phyloP scores from a whole-genome alignment of 179 eudicot genomes.

The Patellifolia procumbens region DNA sequence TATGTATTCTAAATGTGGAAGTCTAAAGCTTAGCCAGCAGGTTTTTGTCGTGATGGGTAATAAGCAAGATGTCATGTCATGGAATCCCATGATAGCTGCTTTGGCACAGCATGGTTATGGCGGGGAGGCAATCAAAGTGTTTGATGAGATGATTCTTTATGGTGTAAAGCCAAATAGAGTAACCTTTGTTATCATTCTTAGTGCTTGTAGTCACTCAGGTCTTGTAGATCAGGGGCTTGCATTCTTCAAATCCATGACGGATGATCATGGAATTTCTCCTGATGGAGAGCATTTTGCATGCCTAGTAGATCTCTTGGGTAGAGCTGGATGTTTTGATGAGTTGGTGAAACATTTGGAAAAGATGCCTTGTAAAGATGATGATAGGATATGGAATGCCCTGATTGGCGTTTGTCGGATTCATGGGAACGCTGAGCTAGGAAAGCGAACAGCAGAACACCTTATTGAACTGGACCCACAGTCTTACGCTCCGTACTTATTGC shows the following conservation, averaged over 20 bases:
- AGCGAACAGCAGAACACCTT: conserved; percentile 54
- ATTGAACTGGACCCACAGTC: conserved; percentile 52
- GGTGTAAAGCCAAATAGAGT: conserved; percentile 60
- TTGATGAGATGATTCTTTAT: conserved; percentile 50
- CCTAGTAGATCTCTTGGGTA: conserved; percentile 65
- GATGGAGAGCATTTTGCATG: conserved; percentile 76
- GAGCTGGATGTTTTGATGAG: conserved; percentile 63
- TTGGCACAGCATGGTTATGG: conserved; percentile 75
- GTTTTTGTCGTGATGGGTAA: conserved; percentile 47
- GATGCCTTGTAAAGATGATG: conserved; percentile 56
- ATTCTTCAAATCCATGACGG: conserved; percentile 53
- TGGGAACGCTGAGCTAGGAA: conserved; percentile 54
- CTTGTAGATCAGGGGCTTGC: conserved; percentile 58
- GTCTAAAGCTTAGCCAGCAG: conserved; percentile 44
- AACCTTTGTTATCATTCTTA: conserved; percentile 59
- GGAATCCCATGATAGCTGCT: conserved; percentile 77
- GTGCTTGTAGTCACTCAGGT: conserved; percentile 75
- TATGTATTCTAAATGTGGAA: conserved; percentile 82
- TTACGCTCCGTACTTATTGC: conserved; percentile 55
- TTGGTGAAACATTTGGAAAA: conserved; percentile 50
- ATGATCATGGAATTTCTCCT: conserved; percentile 49
- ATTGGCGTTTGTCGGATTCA: conserved; percentile 66
- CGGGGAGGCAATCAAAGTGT: conserved; percentile 45
- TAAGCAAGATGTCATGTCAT: conserved; percentile 54
- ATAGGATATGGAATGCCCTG: conserved; percentile 62